Base-by-base conservation (phyloP, 768 basidiomycete genomes). In the Amanita inopinata region DNA sequence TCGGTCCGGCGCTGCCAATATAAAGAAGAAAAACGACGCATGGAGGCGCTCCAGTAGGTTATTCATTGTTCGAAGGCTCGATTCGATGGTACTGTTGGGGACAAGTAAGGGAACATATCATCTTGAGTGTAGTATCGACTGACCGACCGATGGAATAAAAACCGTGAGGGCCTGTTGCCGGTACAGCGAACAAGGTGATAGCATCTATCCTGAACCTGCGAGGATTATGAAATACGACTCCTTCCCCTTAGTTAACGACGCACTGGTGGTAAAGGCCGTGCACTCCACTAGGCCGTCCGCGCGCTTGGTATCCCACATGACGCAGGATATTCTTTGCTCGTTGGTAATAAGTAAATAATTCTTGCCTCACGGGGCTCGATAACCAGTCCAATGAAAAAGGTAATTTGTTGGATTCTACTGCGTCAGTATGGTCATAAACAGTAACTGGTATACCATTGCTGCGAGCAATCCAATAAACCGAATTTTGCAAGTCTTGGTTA, bases 1-100 rank as follows among this genome's bases (percentile, higher is more conserved):
- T 1, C 69, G 72, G 27, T 67, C 61, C 2, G 68, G 63, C 15
- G 59, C 65, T 10, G 83, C 73, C 46, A 90, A 63, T 47, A 98
- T 69, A 63, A 93, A 98, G 65, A 98, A 92, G 68, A 98, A 97
- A 63, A 94, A 93, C 0, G 94, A 98, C 1, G 93, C 93, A 58
- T 99, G 96, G 15, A 98, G 76, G 11, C 96, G 80, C 56, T 99
- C 96, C 14, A 97, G 72, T 4, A 98, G 73, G 56, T 99, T 99
- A 61, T 96, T 97, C 56, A 80, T 76, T 10, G 92, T 87, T 45
- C 93, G 76, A 23, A 96, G 70, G 10, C 85, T 80, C 1, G 90
- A 91, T 63, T 99, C 96, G 27, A 92, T 56, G 33, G 83, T 72
- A 33, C 91, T 93, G 46, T 18, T 24, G n/a, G 27, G 38, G 19